A percentile compares a stretch with the other conserved stretches of the same genome.
These are phyloP conservation scores for Clitopilus passeckerianus DNA, from an alignment of 768 basidiomycete genomes.

Conservation along the genomic window DNA sequence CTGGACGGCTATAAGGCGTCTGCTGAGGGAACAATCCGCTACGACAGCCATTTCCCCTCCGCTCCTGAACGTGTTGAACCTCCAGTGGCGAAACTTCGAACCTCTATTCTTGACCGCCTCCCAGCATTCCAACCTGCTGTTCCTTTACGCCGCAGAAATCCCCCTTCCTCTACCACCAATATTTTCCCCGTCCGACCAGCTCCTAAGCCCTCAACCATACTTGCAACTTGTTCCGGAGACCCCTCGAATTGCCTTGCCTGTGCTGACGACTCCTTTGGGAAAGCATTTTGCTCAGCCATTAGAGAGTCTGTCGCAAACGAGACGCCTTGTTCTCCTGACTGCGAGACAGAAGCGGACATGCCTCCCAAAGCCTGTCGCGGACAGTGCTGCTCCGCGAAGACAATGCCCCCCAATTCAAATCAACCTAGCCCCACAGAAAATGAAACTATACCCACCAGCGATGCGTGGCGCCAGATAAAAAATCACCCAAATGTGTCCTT, in stretches of 20 bases:
- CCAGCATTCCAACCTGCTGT: conserved; percentile 80
- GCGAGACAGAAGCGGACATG: conserved; percentile 10
- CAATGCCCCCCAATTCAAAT: not conserved
- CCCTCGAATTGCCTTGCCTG: conserved; percentile 84
- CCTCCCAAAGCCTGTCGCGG: not conserved
- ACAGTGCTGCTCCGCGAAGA: not conserved
- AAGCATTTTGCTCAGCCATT: conserved; percentile 82
- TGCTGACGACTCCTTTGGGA: conserved; percentile 80
- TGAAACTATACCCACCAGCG: conserved; percentile 72
- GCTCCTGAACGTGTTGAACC: conserved; percentile 8
- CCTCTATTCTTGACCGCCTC: conserved; percentile 72
- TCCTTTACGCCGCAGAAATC: conserved; percentile 61
- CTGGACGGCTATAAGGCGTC: conserved; percentile 5
- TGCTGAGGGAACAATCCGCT: conserved; percentile 8
- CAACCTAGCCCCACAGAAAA: conserved; percentile 5
- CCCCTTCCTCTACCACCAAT: conserved; percentile 32
- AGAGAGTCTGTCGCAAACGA: conserved; percentile 52
- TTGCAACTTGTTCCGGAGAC: conserved; percentile 72
- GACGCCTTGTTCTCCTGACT: conserved; percentile 48
- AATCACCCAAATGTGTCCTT: conserved; percentile 87
- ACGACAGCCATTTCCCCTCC: too few relatives aligned
- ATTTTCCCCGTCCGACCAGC: conserved; percentile 49
- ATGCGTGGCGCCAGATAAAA: conserved; percentile 82
- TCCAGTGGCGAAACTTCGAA: conserved; percentile 17
- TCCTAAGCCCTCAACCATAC: conserved; percentile 17